Conservation (phyloP, 2,329 filamentous ascomycete genomes). For the Torrubiella hemipterigena region DNA sequence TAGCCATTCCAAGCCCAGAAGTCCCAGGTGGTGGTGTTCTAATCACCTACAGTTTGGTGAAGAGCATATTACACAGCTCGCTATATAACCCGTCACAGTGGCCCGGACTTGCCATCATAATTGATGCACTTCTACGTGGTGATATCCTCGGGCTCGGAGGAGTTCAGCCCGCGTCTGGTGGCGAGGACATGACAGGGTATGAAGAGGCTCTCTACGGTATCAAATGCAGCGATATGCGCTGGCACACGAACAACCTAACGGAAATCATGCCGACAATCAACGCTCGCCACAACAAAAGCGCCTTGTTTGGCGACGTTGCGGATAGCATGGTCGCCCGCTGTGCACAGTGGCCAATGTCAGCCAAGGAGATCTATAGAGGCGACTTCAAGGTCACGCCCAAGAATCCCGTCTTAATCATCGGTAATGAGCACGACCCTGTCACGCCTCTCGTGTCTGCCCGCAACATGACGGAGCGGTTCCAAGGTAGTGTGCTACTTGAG, state of each 20-base stretch:
- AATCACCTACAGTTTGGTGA: not conserved
- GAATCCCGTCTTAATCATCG: slow-evolving; percentile 25
- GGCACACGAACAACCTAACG: not conserved
- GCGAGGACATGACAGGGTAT: not conserved
- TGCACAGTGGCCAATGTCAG: slow-evolving; percentile 4
- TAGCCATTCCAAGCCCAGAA: not conserved
- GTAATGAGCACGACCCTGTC: slow-evolving; percentile 26
- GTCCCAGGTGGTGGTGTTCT: not conserved
- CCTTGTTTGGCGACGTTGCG: not conserved
- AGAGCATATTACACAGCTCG: not conserved
- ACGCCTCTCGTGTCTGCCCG: slow-evolving; percentile 27
- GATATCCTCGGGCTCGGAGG: not conserved
- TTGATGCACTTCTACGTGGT: not conserved
- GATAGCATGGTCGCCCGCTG: slow-evolving; percentile 1
- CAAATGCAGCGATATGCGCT: not conserved
- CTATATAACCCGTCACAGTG: not conserved
- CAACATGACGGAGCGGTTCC: slow-evolving; percentile 23
- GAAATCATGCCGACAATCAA: not conserved
- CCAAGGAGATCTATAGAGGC: slow-evolving; percentile 8
- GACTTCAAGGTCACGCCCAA: slow-evolving; percentile 16
- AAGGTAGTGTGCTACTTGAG: slow-evolving; percentile 25
- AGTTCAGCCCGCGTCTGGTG: not conserved
- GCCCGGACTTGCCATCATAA: not conserved
- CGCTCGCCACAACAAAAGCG: not conserved
- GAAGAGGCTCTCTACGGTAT: not conserved